Base-by-base conservation (phyloP, 148 eudicot species). In the Cornus kousa region DNA sequence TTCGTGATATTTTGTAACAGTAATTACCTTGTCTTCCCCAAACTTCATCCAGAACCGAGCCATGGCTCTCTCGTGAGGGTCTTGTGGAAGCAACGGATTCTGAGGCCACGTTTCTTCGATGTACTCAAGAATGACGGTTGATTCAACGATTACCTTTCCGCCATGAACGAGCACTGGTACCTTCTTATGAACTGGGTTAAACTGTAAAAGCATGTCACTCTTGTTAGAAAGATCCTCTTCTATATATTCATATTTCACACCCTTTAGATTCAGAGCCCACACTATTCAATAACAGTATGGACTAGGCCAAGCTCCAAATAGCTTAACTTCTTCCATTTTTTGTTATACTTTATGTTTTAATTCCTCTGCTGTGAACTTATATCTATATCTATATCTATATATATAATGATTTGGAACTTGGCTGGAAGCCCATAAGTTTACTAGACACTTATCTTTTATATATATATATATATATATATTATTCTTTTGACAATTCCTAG, bases 201-300 rank as follows among this genome's bases (percentile, higher is more conserved):
- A 62, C 23, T n/a, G 66, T n/a, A 62, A 17, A 62, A 62, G 66
- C 66, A 62, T 4, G 5, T 62, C 66, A 62, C 66, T 62, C 66
- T 62, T 62, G 66, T 62, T 62, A 17, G 66, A 20, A 17, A 62
- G 66, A n/a, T 62, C 66, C 19, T 62, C 66, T 62, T 62, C 66
- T 62, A 62, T 19, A 7, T 62, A 62, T 62, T 62, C 66, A 62
- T 62, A 62, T 19, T 62, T n/a, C 66, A 62, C 66, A 62, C 66
- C 66, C 66, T 62, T 62, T 62, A 62, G 66, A 62, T 62, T 62
- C 66, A 62, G 66, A 62, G 66, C 66, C 66, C 66, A 62, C 23
- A 62, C 7, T 62, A 62, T 62, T 62, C 66, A 7, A 14, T 62
- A 62, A 62, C 66, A 62, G 6, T 62, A 62, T 20, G 66, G 66